phyloP scores from a whole-genome alignment of 2,329 filamentous ascomycete genomes.

The Grosmannia clavigera region DNA sequence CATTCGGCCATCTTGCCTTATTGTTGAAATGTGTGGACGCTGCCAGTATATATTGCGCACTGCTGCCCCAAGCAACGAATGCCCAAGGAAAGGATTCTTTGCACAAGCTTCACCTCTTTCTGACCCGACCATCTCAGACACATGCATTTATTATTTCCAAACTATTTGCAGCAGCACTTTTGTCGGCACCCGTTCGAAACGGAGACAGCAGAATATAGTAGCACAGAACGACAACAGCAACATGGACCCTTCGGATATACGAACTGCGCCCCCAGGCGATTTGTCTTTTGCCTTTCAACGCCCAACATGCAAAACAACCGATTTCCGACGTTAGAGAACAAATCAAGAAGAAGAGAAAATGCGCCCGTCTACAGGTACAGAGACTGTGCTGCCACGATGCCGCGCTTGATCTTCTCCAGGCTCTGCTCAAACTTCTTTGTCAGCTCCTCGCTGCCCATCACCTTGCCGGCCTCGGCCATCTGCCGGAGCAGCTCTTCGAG shows the following conservation, averaged over 20 bases:
- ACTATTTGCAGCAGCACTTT: background rate
- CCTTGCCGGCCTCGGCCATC: conserved; percentile 90
- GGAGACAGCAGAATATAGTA: background rate
- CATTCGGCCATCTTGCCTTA: background rate
- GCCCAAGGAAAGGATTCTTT: no score
- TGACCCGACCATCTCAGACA: background rate
- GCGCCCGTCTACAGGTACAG: conserved; percentile 57
- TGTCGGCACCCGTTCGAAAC: background rate
- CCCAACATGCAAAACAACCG: background rate
- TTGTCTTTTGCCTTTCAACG: background rate
- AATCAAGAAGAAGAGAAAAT: background rate
- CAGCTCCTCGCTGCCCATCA: conserved; percentile 94
- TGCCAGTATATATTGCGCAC: background rate
- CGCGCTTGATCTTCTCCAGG: conserved; percentile 73
- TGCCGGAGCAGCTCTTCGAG: conserved; percentile 89
- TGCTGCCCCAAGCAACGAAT: background rate
- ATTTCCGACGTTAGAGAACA: background rate
- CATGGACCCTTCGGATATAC: background rate
- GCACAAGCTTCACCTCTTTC: background rate
- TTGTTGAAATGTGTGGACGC: background rate
- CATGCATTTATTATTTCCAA: background rate
- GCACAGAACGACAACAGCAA: background rate
- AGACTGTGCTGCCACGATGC: conserved; percentile 90
- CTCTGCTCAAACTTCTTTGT: conserved; percentile 84
- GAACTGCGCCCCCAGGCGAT: background rate